Conservation (phyloP, 2,329 filamentous ascomycete genomes). For the Neofusicoccum parvum region DNA sequence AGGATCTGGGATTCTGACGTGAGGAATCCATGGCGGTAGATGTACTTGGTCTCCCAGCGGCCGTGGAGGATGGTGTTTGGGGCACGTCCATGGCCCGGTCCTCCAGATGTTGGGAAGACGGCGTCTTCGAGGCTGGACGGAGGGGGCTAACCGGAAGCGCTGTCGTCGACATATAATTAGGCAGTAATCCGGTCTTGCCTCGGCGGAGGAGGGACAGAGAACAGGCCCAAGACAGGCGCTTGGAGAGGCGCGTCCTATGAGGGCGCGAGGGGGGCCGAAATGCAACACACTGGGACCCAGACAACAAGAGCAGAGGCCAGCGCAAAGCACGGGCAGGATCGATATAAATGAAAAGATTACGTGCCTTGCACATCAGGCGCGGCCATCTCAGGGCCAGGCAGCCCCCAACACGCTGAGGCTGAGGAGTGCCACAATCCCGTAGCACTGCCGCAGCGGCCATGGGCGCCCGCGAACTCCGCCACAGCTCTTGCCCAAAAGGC, state of each 20-base stretch:
- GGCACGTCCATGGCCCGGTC: neutral
- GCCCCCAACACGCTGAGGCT: conserved; percentile 7
- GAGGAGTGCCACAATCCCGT: conserved; percentile 11
- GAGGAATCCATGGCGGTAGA: conserved; percentile 1
- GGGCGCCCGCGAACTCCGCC: neutral
- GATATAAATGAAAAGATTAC: conserved; percentile 5
- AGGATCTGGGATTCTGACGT: neutral
- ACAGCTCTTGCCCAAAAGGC: conserved; percentile 1
- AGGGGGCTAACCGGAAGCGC: neutral
- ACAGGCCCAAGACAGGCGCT: neutral
- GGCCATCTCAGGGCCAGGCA: neutral
- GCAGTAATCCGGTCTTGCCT: conserved; percentile 5
- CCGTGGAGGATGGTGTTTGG: neutral
- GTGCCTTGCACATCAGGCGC: conserved; percentile 9
- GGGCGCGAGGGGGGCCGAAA: conserved; percentile 2
- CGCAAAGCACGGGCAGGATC: neutral
- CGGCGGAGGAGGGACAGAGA: neutral
- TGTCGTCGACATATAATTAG: neutral
- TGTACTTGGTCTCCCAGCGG: neutral
- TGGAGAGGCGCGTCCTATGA: neutral
- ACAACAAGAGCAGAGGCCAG: conserved; percentile 2
- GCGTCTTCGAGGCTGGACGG: neutral
- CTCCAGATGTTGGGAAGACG: neutral
- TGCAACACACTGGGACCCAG: neutral
- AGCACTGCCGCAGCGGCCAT: conserved; percentile 2